A percentile compares a stretch with the other conserved stretches of the same genome.
Evolutionary conservation across 768 basidiomycete species (phyloP).

Genomic region (Filobasidium floriforme): DNA sequence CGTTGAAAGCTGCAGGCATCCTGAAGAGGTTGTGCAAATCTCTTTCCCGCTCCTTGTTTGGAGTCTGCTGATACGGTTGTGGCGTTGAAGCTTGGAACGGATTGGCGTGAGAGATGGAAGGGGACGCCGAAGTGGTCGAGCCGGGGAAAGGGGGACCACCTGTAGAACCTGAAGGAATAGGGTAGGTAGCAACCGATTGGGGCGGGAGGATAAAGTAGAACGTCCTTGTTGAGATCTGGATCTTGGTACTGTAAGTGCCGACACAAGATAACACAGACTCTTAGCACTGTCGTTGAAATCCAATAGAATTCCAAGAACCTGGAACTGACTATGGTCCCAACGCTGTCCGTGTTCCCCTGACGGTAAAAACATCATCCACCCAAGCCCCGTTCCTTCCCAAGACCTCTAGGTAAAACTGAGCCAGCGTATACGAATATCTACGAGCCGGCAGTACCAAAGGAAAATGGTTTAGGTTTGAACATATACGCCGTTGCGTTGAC

Average conservation of each 20-base stretch:
- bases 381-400: slow-evolving; percentile 96
- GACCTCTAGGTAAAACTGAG: slow-evolving; percentile 58
- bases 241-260: slow-evolving; percentile 61
- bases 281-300: slow-evolving; percentile 1
- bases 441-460: no score
- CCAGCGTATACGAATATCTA: slow-evolving; percentile 33
- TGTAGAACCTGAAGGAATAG: slow-evolving; percentile 12
- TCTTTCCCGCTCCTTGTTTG: slow-evolving; percentile 11
- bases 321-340: slow-evolving; percentile 68
- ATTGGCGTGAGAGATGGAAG: not conserved
- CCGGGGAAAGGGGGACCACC: not conserved
- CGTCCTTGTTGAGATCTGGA: slow-evolving; percentile 92
- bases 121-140: not conserved
- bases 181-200: slow-evolving; percentile 23
- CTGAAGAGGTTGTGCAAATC: slow-evolving; percentile 16
- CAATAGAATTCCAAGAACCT: not conserved
- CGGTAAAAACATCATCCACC: slow-evolving; percentile 95
- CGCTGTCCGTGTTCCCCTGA: slow-evolving; percentile 75
- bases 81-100: not conserved
- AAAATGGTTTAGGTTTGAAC: not conserved
- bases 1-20: slow-evolving; percentile 24
- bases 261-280: not conserved
- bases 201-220: slow-evolving; percentile 96
- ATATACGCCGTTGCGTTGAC: not conserved
- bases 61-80: slow-evolving; percentile 1